Evolutionary conservation across 1,284 basidiomycete genomes (phyloP), one percentile per base, ranked within the genome.

Genomic region (Malassezia equina): DNA sequence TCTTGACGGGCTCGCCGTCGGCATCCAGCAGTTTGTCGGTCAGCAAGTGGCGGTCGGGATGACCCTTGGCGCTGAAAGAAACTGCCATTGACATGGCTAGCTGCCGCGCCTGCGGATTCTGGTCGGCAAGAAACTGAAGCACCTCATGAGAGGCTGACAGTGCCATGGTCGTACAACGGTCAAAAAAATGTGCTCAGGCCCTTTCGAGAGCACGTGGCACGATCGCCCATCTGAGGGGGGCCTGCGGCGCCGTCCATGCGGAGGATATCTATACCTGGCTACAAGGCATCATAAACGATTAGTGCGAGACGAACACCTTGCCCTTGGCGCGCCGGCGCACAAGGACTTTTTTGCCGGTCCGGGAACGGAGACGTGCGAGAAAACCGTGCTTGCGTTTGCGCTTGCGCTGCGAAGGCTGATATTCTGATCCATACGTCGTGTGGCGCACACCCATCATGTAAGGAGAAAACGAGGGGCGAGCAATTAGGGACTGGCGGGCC

Each of bases 311-410:
- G 21, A 59, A 60, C 1, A 55, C 60, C 25, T 61, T 61, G 6
- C 66, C 65, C 19, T 63, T 62, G 27, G 61, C 58, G n/a, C 55
- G 31, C 4, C 64, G 52, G 5, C 66, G 42, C 46, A 73, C 77
- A 55, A 86, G 76, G 44, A 85, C 82, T 72, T 83, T 84, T 58
- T 81, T 79, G 2, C 85, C 86, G 25, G 79, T 80, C 19, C 80
- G 77, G 33, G 80, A 80, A 63, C 80, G 78, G 71, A 84, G 81
- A 40, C 86, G 78, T 0, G 83, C 80, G 33, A 93, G 78, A 75
- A 90, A 93, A 8, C 89, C 89, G 71, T 90, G 87, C 75, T 85
- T 86, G 59, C 86, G 81, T 78, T 93, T 93, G 47, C 89, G 78
- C 72, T 86, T 86, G 47, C 88, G 80, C 77, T 90, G 88, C 0